phyloP scores from a whole-genome alignment of 2,329 filamentous ascomycete genomes.

The Exophiala dermatitidis region DNA sequence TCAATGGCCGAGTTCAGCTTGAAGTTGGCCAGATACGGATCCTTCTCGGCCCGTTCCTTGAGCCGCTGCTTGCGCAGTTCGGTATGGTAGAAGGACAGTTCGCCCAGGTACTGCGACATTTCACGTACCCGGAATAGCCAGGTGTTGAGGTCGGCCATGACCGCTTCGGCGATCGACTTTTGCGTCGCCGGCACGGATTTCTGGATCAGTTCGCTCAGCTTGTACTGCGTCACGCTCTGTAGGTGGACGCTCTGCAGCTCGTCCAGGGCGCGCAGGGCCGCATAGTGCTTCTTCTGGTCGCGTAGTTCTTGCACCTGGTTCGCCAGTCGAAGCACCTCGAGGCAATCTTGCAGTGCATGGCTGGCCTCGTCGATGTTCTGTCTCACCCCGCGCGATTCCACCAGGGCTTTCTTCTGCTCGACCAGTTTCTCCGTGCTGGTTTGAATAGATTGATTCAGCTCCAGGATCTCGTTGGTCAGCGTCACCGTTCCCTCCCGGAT shows the following conservation, averaged over 20 bases:
- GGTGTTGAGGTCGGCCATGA: slow-evolving; percentile 94
- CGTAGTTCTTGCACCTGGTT: slow-evolving; percentile 92
- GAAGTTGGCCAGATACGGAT: slow-evolving; percentile 70
- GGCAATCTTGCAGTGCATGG: slow-evolving; percentile 77
- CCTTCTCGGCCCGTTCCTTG: slow-evolving; percentile 70
- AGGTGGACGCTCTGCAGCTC: slow-evolving; percentile 95
- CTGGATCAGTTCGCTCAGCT: slow-evolving; percentile 90
- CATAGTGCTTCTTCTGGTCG: slow-evolving; percentile 90
- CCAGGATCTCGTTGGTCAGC: slow-evolving; percentile 82
- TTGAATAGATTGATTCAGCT: slow-evolving; percentile 91
- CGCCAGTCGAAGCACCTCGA: slow-evolving; percentile 84
- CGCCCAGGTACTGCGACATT: slow-evolving; percentile 89
- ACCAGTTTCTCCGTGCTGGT: slow-evolving; percentile 89
- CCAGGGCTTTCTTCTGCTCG: slow-evolving; percentile 86
- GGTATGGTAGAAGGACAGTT: slow-evolving; percentile 95
- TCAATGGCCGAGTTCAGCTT: slow-evolving; percentile 94
- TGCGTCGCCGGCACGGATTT: slow-evolving; percentile 90
- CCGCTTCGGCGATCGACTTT: slow-evolving; percentile 86
- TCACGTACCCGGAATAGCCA: slow-evolving; percentile 95
- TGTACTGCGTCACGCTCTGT: slow-evolving; percentile 88
- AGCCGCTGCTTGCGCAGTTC: slow-evolving; percentile 77
- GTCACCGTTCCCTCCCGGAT: slow-evolving; percentile 85
- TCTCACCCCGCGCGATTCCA: slow-evolving; percentile 82
- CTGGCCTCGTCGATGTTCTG: slow-evolving; percentile 95
- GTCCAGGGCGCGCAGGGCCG: slow-evolving; percentile 83